Percentiles rank a stretch among this genome's conserved stretches.
Conservation (phyloP, 2,329 filamentous ascomycete genomes). For the Microdochium bolleyi region DNA sequence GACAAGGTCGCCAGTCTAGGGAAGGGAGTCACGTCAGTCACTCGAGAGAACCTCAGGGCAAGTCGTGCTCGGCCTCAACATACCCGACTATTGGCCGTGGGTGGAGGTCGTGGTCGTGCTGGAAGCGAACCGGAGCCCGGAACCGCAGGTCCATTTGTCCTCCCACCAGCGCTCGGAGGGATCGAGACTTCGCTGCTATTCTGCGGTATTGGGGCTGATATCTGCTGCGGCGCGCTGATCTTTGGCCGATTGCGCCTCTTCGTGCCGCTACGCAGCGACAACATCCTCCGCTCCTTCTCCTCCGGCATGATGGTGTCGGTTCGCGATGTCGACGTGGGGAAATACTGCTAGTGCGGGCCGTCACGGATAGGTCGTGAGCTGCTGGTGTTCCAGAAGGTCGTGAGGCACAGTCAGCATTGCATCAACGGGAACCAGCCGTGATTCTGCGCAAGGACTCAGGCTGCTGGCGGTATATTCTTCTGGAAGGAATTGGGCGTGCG, state of each 20-base stretch:
- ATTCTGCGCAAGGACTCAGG: too few species aligned
- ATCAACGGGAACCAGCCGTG: background rate
- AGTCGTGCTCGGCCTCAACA: constrained; percentile 7
- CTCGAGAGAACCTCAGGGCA: background rate
- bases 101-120: constrained; percentile 38
- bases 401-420: background rate
- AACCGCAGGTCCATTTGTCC: constrained; percentile 15
- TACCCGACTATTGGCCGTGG: constrained; percentile 49
- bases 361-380: background rate
- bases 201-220: constrained; percentile 51
- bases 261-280: constrained; percentile 52
- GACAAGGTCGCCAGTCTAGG: constrained; percentile 70
- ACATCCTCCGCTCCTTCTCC: constrained; percentile 52
- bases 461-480: too few species aligned
- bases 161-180: constrained; percentile 24
- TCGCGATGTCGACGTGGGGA: background rate
- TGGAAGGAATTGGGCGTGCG: too few species aligned
- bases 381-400: background rate
- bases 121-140: constrained; percentile 12
- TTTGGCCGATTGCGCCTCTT: constrained; percentile 54
- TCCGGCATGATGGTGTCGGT: constrained; percentile 43
- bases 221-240: constrained; percentile 56
- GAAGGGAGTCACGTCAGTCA: constrained; percentile 12
- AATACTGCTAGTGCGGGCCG: background rate
- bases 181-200: constrained; percentile 27